Conservation (phyloP, 768 basidiomycete species). For the Russula ochroleuca region DNA sequence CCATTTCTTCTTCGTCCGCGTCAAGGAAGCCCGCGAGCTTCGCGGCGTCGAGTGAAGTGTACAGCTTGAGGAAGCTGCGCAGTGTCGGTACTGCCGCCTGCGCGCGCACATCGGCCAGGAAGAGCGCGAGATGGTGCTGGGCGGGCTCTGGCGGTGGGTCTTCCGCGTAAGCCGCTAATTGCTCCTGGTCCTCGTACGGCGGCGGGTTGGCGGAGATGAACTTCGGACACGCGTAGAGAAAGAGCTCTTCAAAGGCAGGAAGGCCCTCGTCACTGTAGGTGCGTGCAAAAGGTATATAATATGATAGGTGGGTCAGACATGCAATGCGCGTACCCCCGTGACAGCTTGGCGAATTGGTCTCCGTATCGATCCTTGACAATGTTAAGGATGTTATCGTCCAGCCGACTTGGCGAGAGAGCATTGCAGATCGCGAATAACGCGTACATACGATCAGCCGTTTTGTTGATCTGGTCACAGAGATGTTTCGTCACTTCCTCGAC, state of each 20-base stretch:
- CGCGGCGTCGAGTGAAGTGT: constrained; percentile 86
- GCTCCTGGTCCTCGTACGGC: constrained; percentile 77
- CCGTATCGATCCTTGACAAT: constrained; percentile 89
- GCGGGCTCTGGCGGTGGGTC: constrained; percentile 61
- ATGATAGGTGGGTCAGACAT: neutral
- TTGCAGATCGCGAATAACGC: constrained; percentile 92
- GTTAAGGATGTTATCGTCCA: constrained; percentile 93
- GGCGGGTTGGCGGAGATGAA: constrained; percentile 95
- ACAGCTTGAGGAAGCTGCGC: constrained; percentile 89
- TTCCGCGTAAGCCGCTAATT: constrained; percentile 45
- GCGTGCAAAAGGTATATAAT: neutral
- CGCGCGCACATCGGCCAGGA: constrained; percentile 76
- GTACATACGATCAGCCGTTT: constrained; percentile 97
- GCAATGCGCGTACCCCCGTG: constrained; percentile 59
- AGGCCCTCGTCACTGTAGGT: constrained; percentile 60
- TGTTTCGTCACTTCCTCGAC: neutral
- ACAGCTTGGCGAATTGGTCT: constrained; percentile 87
- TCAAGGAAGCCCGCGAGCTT: constrained; percentile 93
- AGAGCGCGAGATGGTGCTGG: constrained; percentile 77
- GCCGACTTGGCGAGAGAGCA: constrained; percentile 83
- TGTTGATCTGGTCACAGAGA: constrained; percentile 73
- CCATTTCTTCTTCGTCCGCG: constrained; percentile 87
- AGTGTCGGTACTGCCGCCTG: constrained; percentile 78
- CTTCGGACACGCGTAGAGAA: constrained; percentile 91
- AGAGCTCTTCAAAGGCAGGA: constrained; percentile 85